Base-by-base conservation (phyloP, 2,329 filamentous ascomycete species). In the Fusarium citri region DNA sequence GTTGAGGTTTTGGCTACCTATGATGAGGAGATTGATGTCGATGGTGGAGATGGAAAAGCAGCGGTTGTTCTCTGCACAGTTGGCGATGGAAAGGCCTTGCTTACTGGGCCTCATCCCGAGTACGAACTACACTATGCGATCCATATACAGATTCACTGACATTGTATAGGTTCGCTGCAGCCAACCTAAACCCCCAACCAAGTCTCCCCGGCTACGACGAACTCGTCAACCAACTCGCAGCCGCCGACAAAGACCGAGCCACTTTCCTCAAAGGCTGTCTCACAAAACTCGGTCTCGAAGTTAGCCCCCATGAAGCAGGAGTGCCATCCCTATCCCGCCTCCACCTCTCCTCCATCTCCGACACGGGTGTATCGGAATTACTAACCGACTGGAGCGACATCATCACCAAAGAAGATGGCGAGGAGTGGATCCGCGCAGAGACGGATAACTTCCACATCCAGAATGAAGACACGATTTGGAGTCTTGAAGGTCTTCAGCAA, bases 91-190 rank as follows among this genome's bases (percentile, higher is more conserved):
- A 88, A 88, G 41, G 93, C 89, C 2, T 81, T 98, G 8, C 80
- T 99, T 20, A 97, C 92, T 1, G 94, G 94, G 0, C 93, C 94
- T 41, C 96, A 99, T 84, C 95, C 95, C 54, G 96, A 99, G 93
- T 97, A 65, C 54, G 80, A 72, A 11, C 14, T 5, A 47, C 16
- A 16, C 25, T 10, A 22, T 16, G n/a, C 4, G 4, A 14, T 9
- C 1, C 11, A 10, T 11, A 14, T 25, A 34, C 20, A 5, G 30
- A 14, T n/a, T 22, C 25, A 45, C 50, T 65, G 20, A 64, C 23
- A n/a, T 8, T 6, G 12, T 12, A 3, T 71, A 97, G 94, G 78
- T 98, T 98, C 77, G 91, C 94, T 6, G 88, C 92, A 2, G 87
- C 84, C 46, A 97, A 97, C 74, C 85, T 98, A 9, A 86, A 90